Evolutionary conservation across 1,139 yeast species (phyloP).

Genomic region (Yamadazyma buinensis): DNA sequence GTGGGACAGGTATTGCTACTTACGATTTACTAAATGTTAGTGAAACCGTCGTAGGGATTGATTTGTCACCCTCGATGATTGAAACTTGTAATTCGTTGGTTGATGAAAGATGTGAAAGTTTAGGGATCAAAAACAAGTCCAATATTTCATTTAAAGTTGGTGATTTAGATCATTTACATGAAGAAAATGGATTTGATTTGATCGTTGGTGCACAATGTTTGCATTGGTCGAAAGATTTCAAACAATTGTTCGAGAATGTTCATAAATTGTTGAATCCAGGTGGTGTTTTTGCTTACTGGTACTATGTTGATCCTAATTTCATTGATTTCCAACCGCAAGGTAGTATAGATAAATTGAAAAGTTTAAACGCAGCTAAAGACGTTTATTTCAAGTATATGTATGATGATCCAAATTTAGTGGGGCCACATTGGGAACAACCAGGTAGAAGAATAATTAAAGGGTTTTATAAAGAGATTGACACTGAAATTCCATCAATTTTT

Average conservation of each 20-base stretch:
- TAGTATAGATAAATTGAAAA: constrained; percentile 12
- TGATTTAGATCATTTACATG: constrained; percentile 32
- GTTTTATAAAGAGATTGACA: constrained; percentile 25
- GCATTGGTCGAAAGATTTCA: constrained; percentile 43
- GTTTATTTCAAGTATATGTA: constrained; percentile 34
- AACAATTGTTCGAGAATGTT: constrained; percentile 25
- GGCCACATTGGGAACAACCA: constrained; percentile 47
- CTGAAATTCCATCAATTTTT: constrained; percentile 30
- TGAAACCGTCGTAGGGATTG: constrained; percentile 28
- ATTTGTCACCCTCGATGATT: constrained; percentile 30
- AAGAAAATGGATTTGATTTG: constrained; percentile 25
- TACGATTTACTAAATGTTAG: constrained; percentile 29
- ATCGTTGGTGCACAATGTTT: constrained; percentile 46
- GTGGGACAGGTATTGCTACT: constrained; percentile 38
- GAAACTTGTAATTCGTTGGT: constrained; percentile 26
- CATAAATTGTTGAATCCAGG: constrained; percentile 30
- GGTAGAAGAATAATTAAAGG: constrained; percentile 34
- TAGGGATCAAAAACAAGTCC: constrained; percentile 23
- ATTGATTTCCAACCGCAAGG: constrained; percentile 18
- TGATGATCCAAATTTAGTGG: constrained; percentile 31
- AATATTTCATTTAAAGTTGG: constrained; percentile 31
- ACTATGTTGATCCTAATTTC: constrained; percentile 38
- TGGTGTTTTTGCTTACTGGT: constrained; percentile 44
- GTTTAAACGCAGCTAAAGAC: constrained; percentile 20
- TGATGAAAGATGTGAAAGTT: constrained; percentile 18